Conservation (phyloP, 2,329 filamentous ascomycete species). For the Phoma sp. region DNA sequence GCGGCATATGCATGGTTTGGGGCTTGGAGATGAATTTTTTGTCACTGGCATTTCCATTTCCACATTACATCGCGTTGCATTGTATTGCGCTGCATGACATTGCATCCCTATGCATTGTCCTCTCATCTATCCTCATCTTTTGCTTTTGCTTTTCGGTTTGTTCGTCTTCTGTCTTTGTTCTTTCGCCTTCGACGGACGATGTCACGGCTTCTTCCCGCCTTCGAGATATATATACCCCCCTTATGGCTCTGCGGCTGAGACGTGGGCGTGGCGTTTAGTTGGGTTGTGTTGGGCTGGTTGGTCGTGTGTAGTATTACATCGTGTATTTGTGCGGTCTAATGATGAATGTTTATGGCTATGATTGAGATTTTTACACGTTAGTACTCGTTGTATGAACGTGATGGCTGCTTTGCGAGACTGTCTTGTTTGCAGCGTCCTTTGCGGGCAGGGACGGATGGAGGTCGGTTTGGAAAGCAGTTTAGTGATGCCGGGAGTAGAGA, state of each 20-base stretch:
- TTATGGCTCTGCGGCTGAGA: constrained; percentile 19
- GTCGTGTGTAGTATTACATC: constrained; percentile 7
- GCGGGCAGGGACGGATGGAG: too few relatives aligned
- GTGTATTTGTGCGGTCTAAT: background rate
- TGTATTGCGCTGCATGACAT: background rate
- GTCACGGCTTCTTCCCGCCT: constrained; percentile 3
- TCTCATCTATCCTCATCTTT: too few relatives aligned
- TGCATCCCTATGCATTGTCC: constrained; percentile 10
- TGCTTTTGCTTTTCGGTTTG: too few relatives aligned
- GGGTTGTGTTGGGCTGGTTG: background rate
- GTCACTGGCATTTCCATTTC: too few relatives aligned
- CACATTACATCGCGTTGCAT: constrained; percentile 2
- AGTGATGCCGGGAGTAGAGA: too few relatives aligned
- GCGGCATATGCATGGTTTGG: constrained; percentile 8
- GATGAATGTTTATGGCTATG: too few relatives aligned
- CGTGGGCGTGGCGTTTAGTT: constrained; percentile 5
- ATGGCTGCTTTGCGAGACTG: too few relatives aligned
- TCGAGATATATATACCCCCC: constrained; percentile 15
- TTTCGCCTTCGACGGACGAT: background rate
- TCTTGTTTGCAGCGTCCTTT: too few relatives aligned
- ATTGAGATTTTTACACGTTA: too few relatives aligned
- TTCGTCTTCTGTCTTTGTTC: background rate
- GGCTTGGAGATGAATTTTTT: background rate
- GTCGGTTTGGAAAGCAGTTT: too few relatives aligned
- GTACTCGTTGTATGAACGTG: background rate